A percentile compares a stretch with the other conserved stretches of the same genome.
Evolutionary conservation across 2,329 filamentous ascomycete species (phyloP).

Genomic region (Colletotrichum godetiae): DNA sequence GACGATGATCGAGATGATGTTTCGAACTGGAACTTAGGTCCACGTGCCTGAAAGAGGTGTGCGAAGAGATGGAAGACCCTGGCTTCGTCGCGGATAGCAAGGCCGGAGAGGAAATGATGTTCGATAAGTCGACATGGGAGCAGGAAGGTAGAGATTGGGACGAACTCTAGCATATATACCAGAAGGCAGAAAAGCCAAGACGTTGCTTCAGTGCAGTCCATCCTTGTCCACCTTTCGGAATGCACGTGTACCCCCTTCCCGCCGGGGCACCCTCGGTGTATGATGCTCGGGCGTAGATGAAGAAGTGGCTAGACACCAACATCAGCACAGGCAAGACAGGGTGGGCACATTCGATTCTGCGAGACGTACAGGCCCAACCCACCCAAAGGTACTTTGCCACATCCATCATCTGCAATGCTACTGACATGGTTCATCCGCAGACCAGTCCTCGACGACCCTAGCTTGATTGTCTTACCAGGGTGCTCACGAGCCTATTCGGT

Average conservation of each 20-base stretch:
- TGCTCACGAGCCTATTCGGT: too few species aligned
- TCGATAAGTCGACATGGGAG: slow-evolving; percentile 28
- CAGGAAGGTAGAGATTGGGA: background rate
- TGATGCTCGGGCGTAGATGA: slow-evolving; percentile 2
- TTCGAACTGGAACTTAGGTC: background rate
- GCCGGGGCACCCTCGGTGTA: background rate
- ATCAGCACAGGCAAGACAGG: slow-evolving; percentile 10
- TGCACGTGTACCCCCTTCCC: background rate
- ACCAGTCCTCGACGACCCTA: background rate
- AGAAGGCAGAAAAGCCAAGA: background rate
- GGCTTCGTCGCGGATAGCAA: slow-evolving; percentile 15
- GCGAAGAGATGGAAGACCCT: slow-evolving; percentile 22
- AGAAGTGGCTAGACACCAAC: slow-evolving; percentile 19
- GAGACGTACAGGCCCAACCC: slow-evolving; percentile 11
- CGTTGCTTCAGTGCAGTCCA: background rate
- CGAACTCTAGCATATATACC: slow-evolving; percentile 27
- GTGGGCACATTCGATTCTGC: slow-evolving; percentile 15
- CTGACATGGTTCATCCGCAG: background rate
- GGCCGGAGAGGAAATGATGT: slow-evolving; percentile 21
- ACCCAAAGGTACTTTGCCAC: slow-evolving; percentile 17
- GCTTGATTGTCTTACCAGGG: background rate
- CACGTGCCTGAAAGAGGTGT: too few species aligned
- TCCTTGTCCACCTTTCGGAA: background rate
- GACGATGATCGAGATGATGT: background rate
- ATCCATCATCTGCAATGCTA: slow-evolving; percentile 6